A percentile compares a stretch with the other conserved stretches of the same genome.
phyloP scores from a whole-genome alignment of 257 asterid species.

The Linderniella brevidens region DNA sequence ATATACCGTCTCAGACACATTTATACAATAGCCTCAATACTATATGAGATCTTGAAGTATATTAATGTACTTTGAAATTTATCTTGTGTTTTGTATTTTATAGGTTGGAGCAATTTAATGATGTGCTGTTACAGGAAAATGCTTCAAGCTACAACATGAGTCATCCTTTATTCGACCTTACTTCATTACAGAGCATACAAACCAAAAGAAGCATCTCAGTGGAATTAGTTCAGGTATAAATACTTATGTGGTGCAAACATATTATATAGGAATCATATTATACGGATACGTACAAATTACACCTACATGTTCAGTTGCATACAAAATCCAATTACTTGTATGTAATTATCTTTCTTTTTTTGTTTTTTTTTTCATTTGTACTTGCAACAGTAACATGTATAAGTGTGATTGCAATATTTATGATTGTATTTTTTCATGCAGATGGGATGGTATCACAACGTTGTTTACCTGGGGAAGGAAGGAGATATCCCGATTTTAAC shows the following conservation, averaged over 20 bases:
- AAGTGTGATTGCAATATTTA: background rate
- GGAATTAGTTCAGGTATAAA: conserved; percentile 49
- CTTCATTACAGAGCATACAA: conserved; percentile 39
- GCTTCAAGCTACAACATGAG: conserved; percentile 22
- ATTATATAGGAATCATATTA: background rate
- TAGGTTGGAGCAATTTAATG: conserved; percentile 95
- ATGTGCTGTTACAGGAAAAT: conserved; percentile 73
- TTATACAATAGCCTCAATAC: background rate
- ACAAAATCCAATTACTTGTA: too few species aligned
- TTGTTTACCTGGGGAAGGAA: conserved; percentile 66
- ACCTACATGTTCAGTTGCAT: background rate
- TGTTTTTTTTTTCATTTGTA: too few species aligned
- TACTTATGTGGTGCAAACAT: background rate
- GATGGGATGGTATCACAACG: conserved; percentile 85
- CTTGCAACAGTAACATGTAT: background rate
- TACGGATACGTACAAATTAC: background rate
- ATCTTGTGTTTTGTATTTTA: conserved; percentile 1
- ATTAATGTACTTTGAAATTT: background rate
- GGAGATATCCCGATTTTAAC: conserved; percentile 58
- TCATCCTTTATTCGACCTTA: conserved; percentile 44
- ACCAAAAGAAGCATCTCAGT: conserved; percentile 24
- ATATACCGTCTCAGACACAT: background rate
- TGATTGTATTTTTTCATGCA: conserved; percentile 10
- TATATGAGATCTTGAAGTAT: background rate
- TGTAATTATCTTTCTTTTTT: too few species aligned